These are phyloP conservation scores for Suillus paluster DNA, from an alignment of 768 basidiomycete species.

Conservation along the genomic window DNA sequence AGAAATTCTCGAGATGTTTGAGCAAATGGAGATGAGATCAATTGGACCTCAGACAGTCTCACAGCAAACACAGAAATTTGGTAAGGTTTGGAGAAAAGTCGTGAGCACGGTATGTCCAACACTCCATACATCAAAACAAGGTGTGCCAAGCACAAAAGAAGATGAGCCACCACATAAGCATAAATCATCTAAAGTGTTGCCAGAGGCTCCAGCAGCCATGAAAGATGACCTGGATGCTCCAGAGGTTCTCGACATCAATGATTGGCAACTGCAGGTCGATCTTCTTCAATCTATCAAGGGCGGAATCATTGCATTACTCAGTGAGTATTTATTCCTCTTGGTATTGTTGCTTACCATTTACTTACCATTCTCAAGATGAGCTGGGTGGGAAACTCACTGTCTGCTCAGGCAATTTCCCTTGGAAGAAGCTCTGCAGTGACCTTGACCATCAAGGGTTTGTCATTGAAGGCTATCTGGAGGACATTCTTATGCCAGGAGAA, in stretches of 20 bases:
- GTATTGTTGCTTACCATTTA: neutral
- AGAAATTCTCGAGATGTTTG: neutral
- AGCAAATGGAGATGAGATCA: neutral
- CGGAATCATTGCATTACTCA: neutral
- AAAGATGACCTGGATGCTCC: neutral
- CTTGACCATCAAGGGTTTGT: conserved; percentile 6
- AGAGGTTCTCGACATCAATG: neutral
- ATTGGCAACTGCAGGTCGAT: neutral
- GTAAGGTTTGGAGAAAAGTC: too few species aligned
- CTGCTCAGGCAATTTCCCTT: conserved; percentile 1
- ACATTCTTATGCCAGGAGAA: conserved; percentile 6
- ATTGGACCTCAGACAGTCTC: neutral
- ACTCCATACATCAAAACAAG: too few species aligned
- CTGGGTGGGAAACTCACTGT: neutral
- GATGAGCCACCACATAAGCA: neutral
- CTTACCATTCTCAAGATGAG: neutral
- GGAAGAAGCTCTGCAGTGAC: neutral
- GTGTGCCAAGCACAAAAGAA: too few species aligned
- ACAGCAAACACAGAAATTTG: too few species aligned
- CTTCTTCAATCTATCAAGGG: neutral
- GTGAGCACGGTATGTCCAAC: too few species aligned
- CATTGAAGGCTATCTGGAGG: neutral
- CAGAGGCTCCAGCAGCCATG: neutral
- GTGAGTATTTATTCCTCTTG: neutral
- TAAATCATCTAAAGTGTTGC: neutral